A percentile compares a stretch with the other conserved stretches of the same genome.
phyloP scores from a whole-genome alignment of 2,329 filamentous ascomycete genomes.

The Penicillium decumbens region DNA sequence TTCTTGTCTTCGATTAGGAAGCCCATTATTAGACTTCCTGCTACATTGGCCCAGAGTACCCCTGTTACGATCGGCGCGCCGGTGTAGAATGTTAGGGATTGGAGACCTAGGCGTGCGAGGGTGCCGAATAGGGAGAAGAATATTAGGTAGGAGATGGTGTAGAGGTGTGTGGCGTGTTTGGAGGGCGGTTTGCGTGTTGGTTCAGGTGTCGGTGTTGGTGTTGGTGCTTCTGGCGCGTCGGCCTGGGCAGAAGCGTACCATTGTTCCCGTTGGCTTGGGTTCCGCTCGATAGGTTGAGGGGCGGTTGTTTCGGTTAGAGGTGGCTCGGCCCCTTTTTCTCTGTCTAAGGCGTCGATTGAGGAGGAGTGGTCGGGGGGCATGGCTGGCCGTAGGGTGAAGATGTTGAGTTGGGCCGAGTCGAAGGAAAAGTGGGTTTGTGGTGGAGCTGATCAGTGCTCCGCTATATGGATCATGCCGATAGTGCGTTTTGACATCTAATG shows the following conservation, averaged over 20 bases:
- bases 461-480: not conserved
- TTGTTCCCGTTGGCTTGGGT: slow-evolving; percentile 37
- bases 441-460: slow-evolving; percentile 7
- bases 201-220: slow-evolving; percentile 4
- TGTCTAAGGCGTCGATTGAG: not conserved
- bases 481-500: not conserved
- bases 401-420: not conserved
- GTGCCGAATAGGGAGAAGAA: slow-evolving; percentile 83
- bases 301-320: slow-evolving; percentile 27
- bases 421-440: slow-evolving; percentile 4
- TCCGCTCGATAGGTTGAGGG: slow-evolving; percentile 44
- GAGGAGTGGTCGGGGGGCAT: slow-evolving; percentile 1
- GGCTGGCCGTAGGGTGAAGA: not conserved
- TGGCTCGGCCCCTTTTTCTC: slow-evolving; percentile 13
- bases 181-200: slow-evolving; percentile 37
- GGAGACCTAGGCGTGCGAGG: slow-evolving; percentile 72
- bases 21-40: slow-evolving; percentile 75
- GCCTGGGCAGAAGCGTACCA: slow-evolving; percentile 31
- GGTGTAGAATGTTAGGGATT: slow-evolving; percentile 73
- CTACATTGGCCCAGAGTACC: slow-evolving; percentile 83
- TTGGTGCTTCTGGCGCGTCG: slow-evolving; percentile 12
- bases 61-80: slow-evolving; percentile 69
- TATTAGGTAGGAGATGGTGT: slow-evolving; percentile 75
- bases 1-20: slow-evolving; percentile 75
- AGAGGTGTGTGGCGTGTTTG: slow-evolving; percentile 54